phyloP scores from a whole-genome alignment of 2,329 filamentous ascomycete species.

The Monosporascus ibericus region DNA sequence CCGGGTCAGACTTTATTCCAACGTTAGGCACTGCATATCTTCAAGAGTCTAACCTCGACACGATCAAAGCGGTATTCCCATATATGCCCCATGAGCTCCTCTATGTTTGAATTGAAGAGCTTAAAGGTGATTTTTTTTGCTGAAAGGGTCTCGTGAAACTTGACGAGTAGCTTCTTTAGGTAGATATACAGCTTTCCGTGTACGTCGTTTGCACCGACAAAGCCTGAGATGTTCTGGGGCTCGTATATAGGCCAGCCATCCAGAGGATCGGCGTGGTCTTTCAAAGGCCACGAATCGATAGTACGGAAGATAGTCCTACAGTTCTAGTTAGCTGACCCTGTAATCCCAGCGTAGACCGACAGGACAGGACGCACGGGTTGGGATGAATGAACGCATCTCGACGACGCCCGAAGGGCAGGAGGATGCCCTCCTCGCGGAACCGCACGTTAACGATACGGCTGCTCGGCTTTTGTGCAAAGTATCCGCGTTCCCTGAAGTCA shows the following conservation, averaged over 20 bases:
- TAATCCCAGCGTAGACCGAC: not conserved
- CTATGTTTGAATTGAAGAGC: slow-evolving; percentile 9
- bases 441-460: slow-evolving; percentile 18
- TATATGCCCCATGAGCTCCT: too few species aligned
- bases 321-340: slow-evolving; percentile 4
- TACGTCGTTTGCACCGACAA: slow-evolving; percentile 26
- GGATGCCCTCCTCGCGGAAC: slow-evolving; percentile 32
- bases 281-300: slow-evolving; percentile 27
- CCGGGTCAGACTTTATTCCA: too few species aligned
- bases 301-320: slow-evolving; percentile 31
- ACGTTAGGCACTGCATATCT: too few species aligned
- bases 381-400: slow-evolving; percentile 26
- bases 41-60: too few species aligned
- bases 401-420: slow-evolving; percentile 31
- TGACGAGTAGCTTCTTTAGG: slow-evolving; percentile 21
- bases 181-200: slow-evolving; percentile 33
- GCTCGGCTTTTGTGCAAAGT: slow-evolving; percentile 1
- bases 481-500: slow-evolving; percentile 3
- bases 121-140: slow-evolving; percentile 18
- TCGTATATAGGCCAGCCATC: slow-evolving; percentile 28
- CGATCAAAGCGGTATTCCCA: too few species aligned
- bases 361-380: slow-evolving; percentile 33
- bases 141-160: slow-evolving; percentile 24
- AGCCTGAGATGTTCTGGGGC: slow-evolving; percentile 10
- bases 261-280: slow-evolving; percentile 29